Evolutionary conservation across 257 asterid species (phyloP).

Genomic region (Orobanche coerulescens): DNA sequence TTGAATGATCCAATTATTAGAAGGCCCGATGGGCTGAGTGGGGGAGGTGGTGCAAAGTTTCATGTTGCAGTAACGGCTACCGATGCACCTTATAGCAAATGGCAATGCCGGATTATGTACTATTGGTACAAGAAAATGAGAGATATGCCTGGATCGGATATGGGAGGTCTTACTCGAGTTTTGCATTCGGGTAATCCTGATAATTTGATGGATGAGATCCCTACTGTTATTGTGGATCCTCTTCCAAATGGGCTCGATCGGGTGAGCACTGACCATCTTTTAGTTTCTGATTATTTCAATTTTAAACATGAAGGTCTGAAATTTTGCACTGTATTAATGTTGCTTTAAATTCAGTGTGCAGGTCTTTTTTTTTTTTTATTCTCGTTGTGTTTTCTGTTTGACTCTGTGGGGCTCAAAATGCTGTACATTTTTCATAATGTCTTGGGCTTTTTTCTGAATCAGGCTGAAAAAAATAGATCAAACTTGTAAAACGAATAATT

Average conservation of each 20-base stretch:
- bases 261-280: constrained; percentile 38
- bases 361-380: too few species aligned
- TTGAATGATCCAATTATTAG: constrained; percentile 46
- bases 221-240: constrained; percentile 78
- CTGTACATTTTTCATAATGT: not conserved
- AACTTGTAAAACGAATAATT: too few species aligned
- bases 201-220: constrained; percentile 89
- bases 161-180: constrained; percentile 94
- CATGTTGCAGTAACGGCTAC: constrained; percentile 92
- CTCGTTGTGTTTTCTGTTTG: too few species aligned
- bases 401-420: too few species aligned
- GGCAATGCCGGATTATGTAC: constrained; percentile 96
- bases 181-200: constrained; percentile 87
- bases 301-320: not conserved
- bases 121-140: constrained; percentile 89
- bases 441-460: not conserved
- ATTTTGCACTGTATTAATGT: not conserved
- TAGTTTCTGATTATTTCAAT: constrained; percentile 3
- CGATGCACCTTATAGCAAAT: constrained; percentile 77
- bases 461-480: not conserved
- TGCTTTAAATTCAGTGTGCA: not conserved
- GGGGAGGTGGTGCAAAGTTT: constrained; percentile 36
- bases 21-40: constrained; percentile 34
- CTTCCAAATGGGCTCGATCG: constrained; percentile 90
- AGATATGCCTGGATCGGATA: constrained; percentile 70